Base-by-base conservation (phyloP, 108 stramenopile genomes). In the Nitzschia sp. region DNA sequence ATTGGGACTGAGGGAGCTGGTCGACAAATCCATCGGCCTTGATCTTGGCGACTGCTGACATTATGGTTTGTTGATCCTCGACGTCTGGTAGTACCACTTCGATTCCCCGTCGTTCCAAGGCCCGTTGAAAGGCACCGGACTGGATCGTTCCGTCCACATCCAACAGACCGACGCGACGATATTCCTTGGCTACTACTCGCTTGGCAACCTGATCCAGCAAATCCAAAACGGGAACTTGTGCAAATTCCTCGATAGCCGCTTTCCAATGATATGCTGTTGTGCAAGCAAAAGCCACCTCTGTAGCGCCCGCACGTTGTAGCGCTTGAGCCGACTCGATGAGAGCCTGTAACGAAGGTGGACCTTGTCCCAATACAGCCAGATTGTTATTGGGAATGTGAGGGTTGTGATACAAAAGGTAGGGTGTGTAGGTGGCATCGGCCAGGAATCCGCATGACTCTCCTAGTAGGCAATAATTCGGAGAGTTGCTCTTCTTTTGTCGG, bases 341-440 rank as follows among this genome's bases (percentile, higher is more conserved):
- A 19, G 49, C 49, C 18, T 51, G 21, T 4, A 51, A 4, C 21
- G 49, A 51, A 17, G 49, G 11, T 21, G 49, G 49, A 19, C 49
- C 49, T 19, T 51, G 13, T 51, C 21, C 19, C 4, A 51, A 19
- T 51, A 51, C 49, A 19, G 49, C 49, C 18, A 51, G 49, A 23
- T 51, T 51, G 21, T 51, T 51, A 19, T 51, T 51, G 17, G 49
- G 49, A 19, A 51, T 51, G 4, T 19, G 13, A 23, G 49, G 49
- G 21, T 51, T 51, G 49, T 51, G 49, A 51, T 51, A 51, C 19
- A 51, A 23, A 19, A 51, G 49, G 49, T 51, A 51, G 49, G 49
- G 49, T n/a, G 49, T 51, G 21, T 51, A 51, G 21, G 11, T 19
- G 49, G 49, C 49, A 19, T 51, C 49, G 17, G 49, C 49, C 49